Evolutionary conservation across 257 asterid genomes (phyloP).

Genomic region (Plantago ovata): DNA sequence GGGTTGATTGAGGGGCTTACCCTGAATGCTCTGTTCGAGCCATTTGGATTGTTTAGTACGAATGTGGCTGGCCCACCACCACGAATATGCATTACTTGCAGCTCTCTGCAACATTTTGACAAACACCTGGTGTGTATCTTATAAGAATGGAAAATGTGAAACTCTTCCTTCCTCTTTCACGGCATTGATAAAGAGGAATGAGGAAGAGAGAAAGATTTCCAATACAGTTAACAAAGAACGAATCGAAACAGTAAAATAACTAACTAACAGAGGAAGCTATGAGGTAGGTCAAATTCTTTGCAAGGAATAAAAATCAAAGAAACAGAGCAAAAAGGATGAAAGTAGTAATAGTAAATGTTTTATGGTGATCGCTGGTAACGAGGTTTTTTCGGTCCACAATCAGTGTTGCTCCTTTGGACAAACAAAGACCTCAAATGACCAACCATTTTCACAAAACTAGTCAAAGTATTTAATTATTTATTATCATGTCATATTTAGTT

Average conservation of each 20-base stretch:
- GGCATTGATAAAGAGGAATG: conserved; percentile 18
- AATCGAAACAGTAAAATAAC: too few species aligned
- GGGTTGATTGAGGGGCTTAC: conserved; percentile 8
- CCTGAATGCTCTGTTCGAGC: conserved; percentile 53
- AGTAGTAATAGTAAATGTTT: background rate
- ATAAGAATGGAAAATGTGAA: conserved; percentile 6
- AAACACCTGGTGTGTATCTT: background rate
- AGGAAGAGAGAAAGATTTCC: conserved; percentile 22
- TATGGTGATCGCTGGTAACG: conserved; percentile 28
- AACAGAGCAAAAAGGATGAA: background rate
- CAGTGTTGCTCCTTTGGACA: conserved; percentile 33
- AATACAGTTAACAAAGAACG: too few species aligned
- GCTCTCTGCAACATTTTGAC: conserved; percentile 52
- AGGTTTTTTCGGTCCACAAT: conserved; percentile 47
- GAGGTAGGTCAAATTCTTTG: too few species aligned
- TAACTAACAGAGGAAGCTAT: too few species aligned
- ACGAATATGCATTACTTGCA: conserved; percentile 56
- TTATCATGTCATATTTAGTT: too few species aligned
- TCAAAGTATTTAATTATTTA: too few species aligned
- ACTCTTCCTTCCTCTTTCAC: conserved; percentile 5
- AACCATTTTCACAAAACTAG: too few species aligned
- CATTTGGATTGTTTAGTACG: conserved; percentile 67
- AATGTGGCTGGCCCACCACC: conserved; percentile 74
- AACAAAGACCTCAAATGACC: too few species aligned
- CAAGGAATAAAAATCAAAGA: background rate